Percentiles rank a stretch among this genome's conserved stretches.
Evolutionary conservation across 768 basidiomycete species (phyloP).

Genomic region (Nevesoporus exiguus): DNA sequence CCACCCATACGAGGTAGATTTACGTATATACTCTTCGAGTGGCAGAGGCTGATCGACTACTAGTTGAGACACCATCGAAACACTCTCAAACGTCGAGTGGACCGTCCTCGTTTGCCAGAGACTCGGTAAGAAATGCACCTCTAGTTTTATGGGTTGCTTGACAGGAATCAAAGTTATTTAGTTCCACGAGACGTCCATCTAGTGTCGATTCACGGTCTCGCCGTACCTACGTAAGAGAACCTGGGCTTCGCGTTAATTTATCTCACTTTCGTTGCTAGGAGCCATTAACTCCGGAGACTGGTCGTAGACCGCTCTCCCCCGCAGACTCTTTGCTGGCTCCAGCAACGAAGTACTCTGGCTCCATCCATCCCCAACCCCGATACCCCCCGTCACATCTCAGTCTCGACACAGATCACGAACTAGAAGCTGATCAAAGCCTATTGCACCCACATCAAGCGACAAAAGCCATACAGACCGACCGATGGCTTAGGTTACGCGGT

Average conservation of each 20-base stretch:
- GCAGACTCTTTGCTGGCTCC: slow-evolving; percentile 32
- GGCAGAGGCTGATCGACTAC: slow-evolving; percentile 3
- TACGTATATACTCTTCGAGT: background rate
- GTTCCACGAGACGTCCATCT: slow-evolving; percentile 29
- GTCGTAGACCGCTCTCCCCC: slow-evolving; percentile 41
- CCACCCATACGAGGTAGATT: slow-evolving; percentile 43
- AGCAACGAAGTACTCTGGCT: slow-evolving; percentile 26
- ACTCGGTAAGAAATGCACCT: slow-evolving; percentile 40
- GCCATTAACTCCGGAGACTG: slow-evolving; percentile 46
- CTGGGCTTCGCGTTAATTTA: background rate
- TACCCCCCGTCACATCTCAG: slow-evolving; percentile 27
- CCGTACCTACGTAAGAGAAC: slow-evolving; percentile 33
- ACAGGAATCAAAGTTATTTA: slow-evolving; percentile 22
- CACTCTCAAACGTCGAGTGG: slow-evolving; percentile 43
- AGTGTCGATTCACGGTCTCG: slow-evolving; percentile 35
- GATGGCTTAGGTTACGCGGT: slow-evolving; percentile 29
- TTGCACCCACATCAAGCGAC: slow-evolving; percentile 47
- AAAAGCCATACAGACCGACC: slow-evolving; percentile 68
- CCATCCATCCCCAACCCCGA: slow-evolving; percentile 20
- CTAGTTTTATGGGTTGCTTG: slow-evolving; percentile 27
- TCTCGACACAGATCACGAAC: slow-evolving; percentile 47
- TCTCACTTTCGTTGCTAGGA: slow-evolving; percentile 30
- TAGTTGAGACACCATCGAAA: slow-evolving; percentile 36
- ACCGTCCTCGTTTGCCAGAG: slow-evolving; percentile 41
- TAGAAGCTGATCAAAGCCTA: slow-evolving; percentile 31